Evolutionary conservation across 148 eudicot genomes (phyloP).

Genomic region (Rhododendron henanense): DNA sequence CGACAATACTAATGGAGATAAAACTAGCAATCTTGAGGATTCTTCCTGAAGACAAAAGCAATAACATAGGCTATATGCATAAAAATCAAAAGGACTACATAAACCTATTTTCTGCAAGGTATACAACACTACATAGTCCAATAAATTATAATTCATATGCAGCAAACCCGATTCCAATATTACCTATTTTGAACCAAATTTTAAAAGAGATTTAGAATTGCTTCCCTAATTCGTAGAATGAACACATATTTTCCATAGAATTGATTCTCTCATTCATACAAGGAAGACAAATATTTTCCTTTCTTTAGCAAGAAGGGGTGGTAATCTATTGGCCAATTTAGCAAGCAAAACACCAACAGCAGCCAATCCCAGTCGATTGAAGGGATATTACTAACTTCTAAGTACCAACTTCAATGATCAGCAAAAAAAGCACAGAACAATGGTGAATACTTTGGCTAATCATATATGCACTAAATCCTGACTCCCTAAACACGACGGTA

Average conservation of each 20-base stretch:
- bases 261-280: not conserved
- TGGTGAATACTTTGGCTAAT: not conserved
- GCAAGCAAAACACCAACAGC: not conserved
- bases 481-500: too few species aligned
- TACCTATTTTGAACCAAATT: not conserved
- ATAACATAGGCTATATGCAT: not conserved
- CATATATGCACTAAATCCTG: not conserved
- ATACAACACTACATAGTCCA: not conserved
- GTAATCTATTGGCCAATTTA: not conserved
- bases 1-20: not conserved
- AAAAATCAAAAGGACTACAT: not conserved
- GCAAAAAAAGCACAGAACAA: not conserved
- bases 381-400: not conserved
- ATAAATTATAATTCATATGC: not conserved
- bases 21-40: not conserved
- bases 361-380: not conserved
- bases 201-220: not conserved
- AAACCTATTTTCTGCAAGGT: not conserved
- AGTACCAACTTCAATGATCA: not conserved
- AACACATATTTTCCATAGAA: not conserved
- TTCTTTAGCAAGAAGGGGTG: not conserved
- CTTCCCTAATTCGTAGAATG: not conserved
- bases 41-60: not conserved
- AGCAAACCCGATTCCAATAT: not conserved
- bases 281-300: not conserved